These are phyloP conservation scores for Macrolepiota dolichaula DNA, from an alignment of 768 basidiomycete genomes.

Conservation along the genomic window DNA sequence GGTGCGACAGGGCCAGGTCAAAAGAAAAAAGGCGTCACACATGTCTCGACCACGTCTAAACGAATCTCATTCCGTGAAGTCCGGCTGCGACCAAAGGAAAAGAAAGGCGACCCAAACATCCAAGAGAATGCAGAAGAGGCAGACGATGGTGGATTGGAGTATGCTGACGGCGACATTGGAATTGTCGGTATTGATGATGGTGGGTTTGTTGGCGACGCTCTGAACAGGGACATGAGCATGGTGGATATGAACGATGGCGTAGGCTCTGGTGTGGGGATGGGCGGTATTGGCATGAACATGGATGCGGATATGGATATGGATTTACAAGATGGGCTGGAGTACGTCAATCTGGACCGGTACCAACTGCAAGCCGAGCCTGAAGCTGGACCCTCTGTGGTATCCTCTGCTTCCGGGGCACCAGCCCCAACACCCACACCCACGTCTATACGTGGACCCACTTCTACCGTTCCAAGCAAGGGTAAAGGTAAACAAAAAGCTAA, in stretches of 20 bases:
- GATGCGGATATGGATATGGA: neutral
- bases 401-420: neutral
- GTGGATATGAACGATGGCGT: too few relatives aligned
- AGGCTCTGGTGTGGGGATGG: too few relatives aligned
- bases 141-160: neutral
- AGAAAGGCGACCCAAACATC: neutral
- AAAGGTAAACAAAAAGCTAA: slow-evolving; percentile 16
- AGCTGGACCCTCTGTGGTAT: neutral
- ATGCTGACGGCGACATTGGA: neutral
- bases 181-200: neutral
- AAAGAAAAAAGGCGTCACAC: slow-evolving; percentile 51
- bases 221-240: too few relatives aligned
- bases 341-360: neutral
- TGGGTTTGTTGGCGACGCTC: too few relatives aligned
- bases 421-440: neutral
- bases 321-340: neutral
- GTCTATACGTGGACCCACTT: neutral
- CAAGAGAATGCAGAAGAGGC: neutral
- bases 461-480: neutral
- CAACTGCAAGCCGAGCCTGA: neutral
- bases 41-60: slow-evolving; percentile 60
- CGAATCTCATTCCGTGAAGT: slow-evolving; percentile 76
- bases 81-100: slow-evolving; percentile 43
- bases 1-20: neutral
- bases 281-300: neutral